Percentiles rank a stretch among this genome's conserved stretches.
phyloP scores from a whole-genome alignment of 225 moss, liverwort and hornwort species.

The Marchantia paleacea region DNA sequence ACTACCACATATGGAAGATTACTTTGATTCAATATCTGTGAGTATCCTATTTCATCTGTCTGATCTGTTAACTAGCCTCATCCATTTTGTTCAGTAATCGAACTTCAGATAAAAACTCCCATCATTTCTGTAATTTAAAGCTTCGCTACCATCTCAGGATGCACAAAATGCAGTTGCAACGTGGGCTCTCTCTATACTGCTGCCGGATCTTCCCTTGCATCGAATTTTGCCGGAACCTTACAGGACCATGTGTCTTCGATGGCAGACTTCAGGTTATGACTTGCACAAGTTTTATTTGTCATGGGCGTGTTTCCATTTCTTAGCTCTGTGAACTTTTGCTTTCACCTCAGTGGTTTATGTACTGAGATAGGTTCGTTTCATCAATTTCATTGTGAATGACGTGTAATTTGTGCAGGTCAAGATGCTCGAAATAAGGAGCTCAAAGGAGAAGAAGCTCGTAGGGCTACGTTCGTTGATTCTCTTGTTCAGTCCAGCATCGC shows the following conservation, averaged over 20 bases:
- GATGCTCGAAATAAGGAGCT: slow-evolving; percentile 62
- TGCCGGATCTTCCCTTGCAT: slow-evolving; percentile 86
- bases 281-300: not conserved
- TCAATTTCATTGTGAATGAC: too few species aligned
- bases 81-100: not conserved
- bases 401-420: slow-evolving; percentile 52
- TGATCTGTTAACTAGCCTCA: too few species aligned
- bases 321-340: not conserved
- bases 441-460: slow-evolving; percentile 67
- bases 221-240: slow-evolving; percentile 87
- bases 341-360: not conserved
- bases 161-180: slow-evolving; percentile 95
- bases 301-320: not conserved
- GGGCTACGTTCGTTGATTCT: slow-evolving; percentile 89
- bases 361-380: not conserved
- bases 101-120: not conserved
- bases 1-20: slow-evolving; percentile 78
- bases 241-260: slow-evolving; percentile 79
- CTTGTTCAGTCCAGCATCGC: slow-evolving; percentile 66
- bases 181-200: slow-evolving; percentile 73
- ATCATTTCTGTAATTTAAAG: not conserved
- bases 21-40: slow-evolving; percentile 83
- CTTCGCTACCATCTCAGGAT: slow-evolving; percentile 50
- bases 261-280: slow-evolving; percentile 87
- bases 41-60: slow-evolving; percentile 1